These are phyloP conservation scores for Verticillium nonalfalfae DNA, from an alignment of 2,329 filamentous ascomycete species.

Conservation along the genomic window DNA sequence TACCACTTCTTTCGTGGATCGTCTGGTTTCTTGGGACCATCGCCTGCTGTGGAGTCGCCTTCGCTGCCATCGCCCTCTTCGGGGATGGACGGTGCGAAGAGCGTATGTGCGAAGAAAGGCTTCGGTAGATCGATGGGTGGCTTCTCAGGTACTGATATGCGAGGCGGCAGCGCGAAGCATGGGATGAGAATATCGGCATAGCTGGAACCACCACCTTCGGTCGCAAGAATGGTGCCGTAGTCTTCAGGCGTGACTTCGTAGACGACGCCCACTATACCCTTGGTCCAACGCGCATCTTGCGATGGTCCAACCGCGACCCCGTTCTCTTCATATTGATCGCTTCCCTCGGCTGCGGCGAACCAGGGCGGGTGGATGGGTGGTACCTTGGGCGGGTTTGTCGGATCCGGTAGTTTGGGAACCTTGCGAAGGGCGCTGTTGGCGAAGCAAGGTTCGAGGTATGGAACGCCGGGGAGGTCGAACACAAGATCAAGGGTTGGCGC, in stretches of 20 bases:
- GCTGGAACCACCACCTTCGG: constrained; percentile 79
- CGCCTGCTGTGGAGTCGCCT: constrained; percentile 13
- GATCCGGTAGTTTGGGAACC: constrained; percentile 32
- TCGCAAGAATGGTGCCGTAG: constrained; percentile 80
- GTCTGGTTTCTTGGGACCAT: constrained; percentile 15
- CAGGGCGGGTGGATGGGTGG: constrained; percentile 9
- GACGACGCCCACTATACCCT: constrained; percentile 84
- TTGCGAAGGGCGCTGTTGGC: constrained; percentile 68
- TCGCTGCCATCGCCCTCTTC: constrained; percentile 18
- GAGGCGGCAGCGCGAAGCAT: constrained; percentile 62
- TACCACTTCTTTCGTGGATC: constrained; percentile 33
- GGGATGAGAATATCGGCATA: constrained; percentile 80
- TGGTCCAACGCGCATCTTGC: constrained; percentile 54
- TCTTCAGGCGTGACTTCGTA: constrained; percentile 86
- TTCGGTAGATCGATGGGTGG: constrained; percentile 48
- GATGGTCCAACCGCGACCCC: not conserved
- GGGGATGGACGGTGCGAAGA: constrained; percentile 60
- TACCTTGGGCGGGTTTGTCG: constrained; percentile 19
- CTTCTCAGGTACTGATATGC: constrained; percentile 54
- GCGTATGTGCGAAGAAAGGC: constrained; percentile 77
- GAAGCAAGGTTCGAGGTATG: constrained; percentile 88
- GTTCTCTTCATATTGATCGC: not conserved
- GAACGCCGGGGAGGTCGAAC: constrained; percentile 80
- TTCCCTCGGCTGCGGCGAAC: not conserved
- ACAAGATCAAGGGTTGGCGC: constrained; percentile 72